phyloP scores from a whole-genome alignment of 2,329 filamentous ascomycete genomes.

The Trichoderma guizhouense region DNA sequence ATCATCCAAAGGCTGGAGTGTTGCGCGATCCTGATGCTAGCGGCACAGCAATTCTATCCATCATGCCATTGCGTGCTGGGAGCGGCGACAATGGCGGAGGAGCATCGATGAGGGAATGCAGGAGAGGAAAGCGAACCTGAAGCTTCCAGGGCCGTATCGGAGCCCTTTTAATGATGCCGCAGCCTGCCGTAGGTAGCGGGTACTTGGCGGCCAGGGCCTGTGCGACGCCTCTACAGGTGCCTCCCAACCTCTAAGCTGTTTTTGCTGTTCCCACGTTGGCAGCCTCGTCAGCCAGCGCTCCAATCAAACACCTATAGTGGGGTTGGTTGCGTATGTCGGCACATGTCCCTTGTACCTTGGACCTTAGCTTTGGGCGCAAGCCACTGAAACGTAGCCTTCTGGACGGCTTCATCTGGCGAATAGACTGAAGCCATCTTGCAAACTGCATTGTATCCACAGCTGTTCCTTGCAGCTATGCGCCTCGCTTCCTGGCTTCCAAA shows the following conservation, averaged over 20 bases:
- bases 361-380: not conserved
- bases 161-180: not conserved
- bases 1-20: not conserved
- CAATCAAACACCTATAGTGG: conserved; percentile 15
- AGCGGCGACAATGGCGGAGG: conserved; percentile 2
- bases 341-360: not conserved
- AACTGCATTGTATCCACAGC: not conserved
- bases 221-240: not conserved
- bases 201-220: not conserved
- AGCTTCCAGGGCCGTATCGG: not conserved
- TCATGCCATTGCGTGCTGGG: conserved; percentile 16
- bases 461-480: conserved; percentile 13
- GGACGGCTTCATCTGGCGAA: conserved; percentile 9
- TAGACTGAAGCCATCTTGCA: conserved; percentile 3
- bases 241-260: not conserved
- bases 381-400: conserved; percentile 20
- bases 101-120: not conserved
- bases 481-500: not conserved
- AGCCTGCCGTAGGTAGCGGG: not conserved
- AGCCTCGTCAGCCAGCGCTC: conserved; percentile 10
- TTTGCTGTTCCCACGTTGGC: not conserved
- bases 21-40: conserved; percentile 2
- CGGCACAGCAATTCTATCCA: conserved; percentile 5
- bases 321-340: not conserved
- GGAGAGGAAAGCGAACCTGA: not conserved